These are phyloP conservation scores for Silene conica DNA, from an alignment of 148 eudicot species.

Conservation along the genomic window DNA sequence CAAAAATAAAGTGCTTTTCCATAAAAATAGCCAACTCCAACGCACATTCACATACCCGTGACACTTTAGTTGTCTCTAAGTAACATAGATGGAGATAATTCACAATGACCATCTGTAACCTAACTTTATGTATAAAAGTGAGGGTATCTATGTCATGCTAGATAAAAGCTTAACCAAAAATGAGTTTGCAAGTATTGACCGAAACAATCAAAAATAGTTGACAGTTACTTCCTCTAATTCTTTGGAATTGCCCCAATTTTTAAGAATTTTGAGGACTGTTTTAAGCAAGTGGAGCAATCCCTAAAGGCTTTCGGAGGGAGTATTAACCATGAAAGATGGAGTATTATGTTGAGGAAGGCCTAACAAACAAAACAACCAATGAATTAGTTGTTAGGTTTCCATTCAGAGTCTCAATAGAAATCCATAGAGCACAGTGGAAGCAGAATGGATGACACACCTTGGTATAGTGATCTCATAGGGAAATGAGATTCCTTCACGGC, in stretches of 20 bases:
- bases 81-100: not conserved
- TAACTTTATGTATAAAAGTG: not conserved
- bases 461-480: slow-evolving; percentile 93
- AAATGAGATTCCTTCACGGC: slow-evolving; percentile 76
- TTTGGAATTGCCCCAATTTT: no score
- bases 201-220: not conserved
- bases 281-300: no score
- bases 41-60: no score
- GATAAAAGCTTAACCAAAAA: not conserved
- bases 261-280: no score
- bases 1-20: not conserved
- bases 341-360: not conserved
- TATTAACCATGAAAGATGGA: not conserved
- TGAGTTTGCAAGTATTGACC: not conserved
- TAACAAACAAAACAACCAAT: not conserved
- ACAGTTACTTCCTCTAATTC: not conserved
- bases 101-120: not conserved
- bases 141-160: not conserved
- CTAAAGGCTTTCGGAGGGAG: no score
- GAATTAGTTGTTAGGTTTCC: not conserved
- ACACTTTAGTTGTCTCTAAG: not conserved
- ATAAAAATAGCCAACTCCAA: not conserved
- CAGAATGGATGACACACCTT: slow-evolving; percentile 43
- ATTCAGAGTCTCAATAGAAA: not conserved
- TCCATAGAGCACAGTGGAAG: not conserved